Evolutionary conservation across 2,329 filamentous ascomycete species (phyloP).

Genomic region (Colletotrichum sp.): DNA sequence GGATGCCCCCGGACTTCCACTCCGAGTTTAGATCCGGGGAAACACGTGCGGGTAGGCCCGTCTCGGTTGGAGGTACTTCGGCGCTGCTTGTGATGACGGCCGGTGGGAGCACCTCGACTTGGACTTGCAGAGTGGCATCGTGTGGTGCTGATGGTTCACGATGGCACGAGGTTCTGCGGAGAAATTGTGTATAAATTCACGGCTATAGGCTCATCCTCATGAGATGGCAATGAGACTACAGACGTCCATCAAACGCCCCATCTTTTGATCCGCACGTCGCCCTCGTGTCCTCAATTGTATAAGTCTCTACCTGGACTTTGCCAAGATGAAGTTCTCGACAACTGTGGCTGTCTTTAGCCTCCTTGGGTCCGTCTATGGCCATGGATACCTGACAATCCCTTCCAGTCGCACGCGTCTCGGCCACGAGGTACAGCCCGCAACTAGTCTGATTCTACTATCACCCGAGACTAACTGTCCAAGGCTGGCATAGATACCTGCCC

Average conservation of each 20-base stretch:
- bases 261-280: accelerated
- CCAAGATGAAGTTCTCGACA: not conserved
- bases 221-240: accelerated
- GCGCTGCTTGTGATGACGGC: not conserved
- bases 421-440: constrained; percentile 36
- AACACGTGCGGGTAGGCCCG: constrained; percentile 9
- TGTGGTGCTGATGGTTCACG: not conserved
- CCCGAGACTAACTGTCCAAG: constrained; percentile 29
- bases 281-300: not conserved
- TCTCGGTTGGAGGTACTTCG: constrained; percentile 15
- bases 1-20: constrained; percentile 1
- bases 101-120: not conserved
- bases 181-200: not conserved
- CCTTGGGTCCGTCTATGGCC: constrained; percentile 30
- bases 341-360: not conserved
- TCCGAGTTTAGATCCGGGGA: constrained; percentile 11
- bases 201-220: accelerated
- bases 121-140: not conserved
- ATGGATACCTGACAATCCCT: constrained; percentile 50
- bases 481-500: constrained; percentile 54
- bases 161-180: not conserved
- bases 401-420: constrained; percentile 48
- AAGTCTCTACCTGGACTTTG: not conserved
- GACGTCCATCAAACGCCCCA: not conserved
- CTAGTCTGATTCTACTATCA: accelerated